Conservation (phyloP, 2,329 filamentous ascomycete species). For the Metarhizium robertsii region DNA sequence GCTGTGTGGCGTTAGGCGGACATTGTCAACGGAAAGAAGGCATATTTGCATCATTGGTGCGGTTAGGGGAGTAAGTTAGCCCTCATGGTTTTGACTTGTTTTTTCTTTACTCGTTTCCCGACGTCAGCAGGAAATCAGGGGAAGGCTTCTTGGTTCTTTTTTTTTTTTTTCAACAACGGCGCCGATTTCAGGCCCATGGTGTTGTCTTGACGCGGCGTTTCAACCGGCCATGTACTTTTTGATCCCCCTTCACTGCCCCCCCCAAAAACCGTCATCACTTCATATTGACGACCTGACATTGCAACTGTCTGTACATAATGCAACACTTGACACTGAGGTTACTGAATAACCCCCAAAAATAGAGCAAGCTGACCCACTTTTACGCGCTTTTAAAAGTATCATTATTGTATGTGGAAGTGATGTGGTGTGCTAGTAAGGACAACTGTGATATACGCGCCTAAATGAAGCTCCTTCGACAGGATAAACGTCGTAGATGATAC, state of each 20-base stretch:
- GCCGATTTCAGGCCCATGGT: background rate
- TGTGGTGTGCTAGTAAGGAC: background rate
- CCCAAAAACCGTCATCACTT: background rate
- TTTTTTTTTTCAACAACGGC: slow-evolving; percentile 1
- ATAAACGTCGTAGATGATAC: too few species aligned
- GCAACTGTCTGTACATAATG: slow-evolving; percentile 4
- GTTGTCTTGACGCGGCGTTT: slow-evolving; percentile 4
- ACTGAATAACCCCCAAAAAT: background rate
- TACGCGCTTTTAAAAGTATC: background rate
- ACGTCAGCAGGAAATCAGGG: background rate
- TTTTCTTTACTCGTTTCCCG: background rate
- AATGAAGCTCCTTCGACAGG: background rate
- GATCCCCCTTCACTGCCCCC: background rate
- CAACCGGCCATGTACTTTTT: slow-evolving; percentile 3
- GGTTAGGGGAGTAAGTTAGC: background rate
- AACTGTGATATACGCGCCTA: background rate
- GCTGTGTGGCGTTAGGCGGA: slow-evolving; percentile 8
- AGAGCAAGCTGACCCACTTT: background rate
- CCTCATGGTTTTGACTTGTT: background rate
- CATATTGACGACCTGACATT: background rate
- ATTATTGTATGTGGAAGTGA: background rate
- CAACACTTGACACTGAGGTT: background rate
- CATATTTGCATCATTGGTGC: background rate
- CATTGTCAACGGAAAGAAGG: slow-evolving; percentile 2
- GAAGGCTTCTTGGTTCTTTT: background rate